phyloP scores from a whole-genome alignment of 2,329 filamentous ascomycete genomes.

The Diaporthe citrichinensis region DNA sequence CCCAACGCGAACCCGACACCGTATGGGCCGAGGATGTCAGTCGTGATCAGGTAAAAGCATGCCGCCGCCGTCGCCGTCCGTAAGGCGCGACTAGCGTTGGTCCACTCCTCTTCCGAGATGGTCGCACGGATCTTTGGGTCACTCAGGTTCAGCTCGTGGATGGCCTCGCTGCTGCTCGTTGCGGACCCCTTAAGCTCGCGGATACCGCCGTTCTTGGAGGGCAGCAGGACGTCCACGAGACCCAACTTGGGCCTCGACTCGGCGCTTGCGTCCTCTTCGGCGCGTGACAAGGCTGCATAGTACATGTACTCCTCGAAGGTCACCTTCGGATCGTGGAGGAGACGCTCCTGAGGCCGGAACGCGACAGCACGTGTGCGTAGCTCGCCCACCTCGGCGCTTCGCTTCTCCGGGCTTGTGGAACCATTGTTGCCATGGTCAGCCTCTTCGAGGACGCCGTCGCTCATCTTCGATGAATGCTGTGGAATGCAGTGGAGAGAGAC shows the following conservation, averaged over 20 bases:
- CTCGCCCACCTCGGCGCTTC: slow-evolving; percentile 27
- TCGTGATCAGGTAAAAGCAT: slow-evolving; percentile 62
- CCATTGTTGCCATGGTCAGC: slow-evolving; percentile 11
- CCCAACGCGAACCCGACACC: slow-evolving; percentile 50
- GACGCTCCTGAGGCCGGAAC: slow-evolving; percentile 37
- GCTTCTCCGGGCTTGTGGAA: slow-evolving; percentile 12
- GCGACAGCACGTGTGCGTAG: neutral
- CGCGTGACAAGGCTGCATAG: slow-evolving; percentile 39
- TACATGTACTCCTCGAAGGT: slow-evolving; percentile 41
- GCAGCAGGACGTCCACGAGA: slow-evolving; percentile 36
- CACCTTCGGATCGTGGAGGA: slow-evolving; percentile 39
- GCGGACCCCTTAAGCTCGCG: slow-evolving; percentile 30
- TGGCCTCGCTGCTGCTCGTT: slow-evolving; percentile 19
- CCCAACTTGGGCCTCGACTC: slow-evolving; percentile 16
- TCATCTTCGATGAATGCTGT: neutral
- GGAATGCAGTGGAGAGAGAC: neutral
- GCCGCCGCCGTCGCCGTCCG: slow-evolving; percentile 60
- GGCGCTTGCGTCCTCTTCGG: slow-evolving; percentile 33
- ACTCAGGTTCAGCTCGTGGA: slow-evolving; percentile 39
- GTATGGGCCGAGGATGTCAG: slow-evolving; percentile 59
- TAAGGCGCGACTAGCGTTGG: slow-evolving; percentile 51
- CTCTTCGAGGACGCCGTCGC: neutral
- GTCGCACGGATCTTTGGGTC: slow-evolving; percentile 34
- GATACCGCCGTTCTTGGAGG: slow-evolving; percentile 26
- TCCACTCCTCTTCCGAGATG: slow-evolving; percentile 39